Conservation (phyloP, 164 flowering plant species). For the Euptelea pleiosperma region DNA sequence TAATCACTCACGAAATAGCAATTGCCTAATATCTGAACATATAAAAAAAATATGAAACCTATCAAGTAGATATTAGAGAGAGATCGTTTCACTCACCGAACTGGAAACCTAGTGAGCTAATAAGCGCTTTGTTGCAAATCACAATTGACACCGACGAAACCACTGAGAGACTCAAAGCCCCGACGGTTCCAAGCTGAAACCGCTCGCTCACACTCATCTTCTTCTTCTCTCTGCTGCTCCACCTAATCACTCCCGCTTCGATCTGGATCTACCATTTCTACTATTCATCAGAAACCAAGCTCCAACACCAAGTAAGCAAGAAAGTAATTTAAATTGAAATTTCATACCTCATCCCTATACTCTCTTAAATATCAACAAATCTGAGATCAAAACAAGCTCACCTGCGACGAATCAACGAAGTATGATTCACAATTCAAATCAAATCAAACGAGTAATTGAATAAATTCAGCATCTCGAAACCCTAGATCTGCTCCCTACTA, state of each 20-base stretch:
- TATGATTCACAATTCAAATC: neutral
- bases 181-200: constrained; percentile 73
- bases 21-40: no score
- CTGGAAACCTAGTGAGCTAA: constrained; percentile 56
- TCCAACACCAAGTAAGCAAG: neutral
- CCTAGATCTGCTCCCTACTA: constrained; percentile 18
- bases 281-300: constrained; percentile 7
- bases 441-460: no score
- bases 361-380: neutral
- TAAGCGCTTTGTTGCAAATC: constrained; percentile 77
- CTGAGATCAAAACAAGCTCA: constrained; percentile 1
- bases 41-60: no score
- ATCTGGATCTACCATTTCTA: constrained; percentile 13
- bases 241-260: neutral
- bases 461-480: constrained; percentile 9
- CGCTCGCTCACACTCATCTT: constrained; percentile 52
- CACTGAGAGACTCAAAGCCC: constrained; percentile 69
- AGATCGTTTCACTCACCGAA: constrained; percentile 39
- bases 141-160: constrained; percentile 74
- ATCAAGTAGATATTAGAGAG: no score
- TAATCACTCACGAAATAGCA: no score
- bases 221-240: neutral
- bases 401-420: neutral
- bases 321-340: neutral
- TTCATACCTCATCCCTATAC: constrained; percentile 13